phyloP scores from a whole-genome alignment of 208 protist genomes.

The Leishmania gerbilli region DNA sequence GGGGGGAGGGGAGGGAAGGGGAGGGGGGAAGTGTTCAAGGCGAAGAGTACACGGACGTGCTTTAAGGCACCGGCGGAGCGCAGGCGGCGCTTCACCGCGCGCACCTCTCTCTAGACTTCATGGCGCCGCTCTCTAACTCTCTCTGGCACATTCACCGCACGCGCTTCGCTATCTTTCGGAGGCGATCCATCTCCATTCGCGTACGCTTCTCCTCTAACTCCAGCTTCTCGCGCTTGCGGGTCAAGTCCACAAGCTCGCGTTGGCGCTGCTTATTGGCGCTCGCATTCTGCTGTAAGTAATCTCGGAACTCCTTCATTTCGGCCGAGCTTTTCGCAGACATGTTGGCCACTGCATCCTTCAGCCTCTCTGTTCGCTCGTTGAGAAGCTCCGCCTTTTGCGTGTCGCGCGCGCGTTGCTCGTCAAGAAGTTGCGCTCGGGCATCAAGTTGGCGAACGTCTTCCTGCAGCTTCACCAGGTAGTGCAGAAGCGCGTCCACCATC shows the following conservation, averaged over 20 bases:
- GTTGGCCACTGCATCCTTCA: conserved; percentile 34
- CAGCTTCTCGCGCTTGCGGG: conserved; percentile 65
- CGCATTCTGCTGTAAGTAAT: conserved; percentile 44
- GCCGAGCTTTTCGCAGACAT: conserved; percentile 66
- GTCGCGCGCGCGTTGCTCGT: conserved; percentile 24
- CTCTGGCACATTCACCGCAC: conserved; percentile 30
- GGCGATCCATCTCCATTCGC: conserved; percentile 63
- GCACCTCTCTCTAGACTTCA: background rate
- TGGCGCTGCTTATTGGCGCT: conserved; percentile 46
- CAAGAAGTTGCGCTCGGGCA: conserved; percentile 11
- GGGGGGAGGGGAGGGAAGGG: too few relatives aligned
- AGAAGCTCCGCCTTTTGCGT: conserved; percentile 32
- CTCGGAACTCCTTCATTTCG: conserved; percentile 40
- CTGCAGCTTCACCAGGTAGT: conserved; percentile 34
- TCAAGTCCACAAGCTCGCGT: conserved; percentile 55
- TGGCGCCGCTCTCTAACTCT: too few relatives aligned
- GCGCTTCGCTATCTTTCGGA: conserved; percentile 72
- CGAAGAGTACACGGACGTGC: background rate
- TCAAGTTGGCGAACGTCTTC: conserved; percentile 23
- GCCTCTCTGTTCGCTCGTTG: conserved; percentile 42
- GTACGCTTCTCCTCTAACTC: conserved; percentile 63
- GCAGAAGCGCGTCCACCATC: conserved; percentile 38
- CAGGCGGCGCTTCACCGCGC: background rate
- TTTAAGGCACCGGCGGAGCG: background rate
- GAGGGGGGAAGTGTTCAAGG: background rate